These are phyloP conservation scores for Tulasnella sp. DNA, from an alignment of 768 basidiomycete genomes.

Conservation along the genomic window DNA sequence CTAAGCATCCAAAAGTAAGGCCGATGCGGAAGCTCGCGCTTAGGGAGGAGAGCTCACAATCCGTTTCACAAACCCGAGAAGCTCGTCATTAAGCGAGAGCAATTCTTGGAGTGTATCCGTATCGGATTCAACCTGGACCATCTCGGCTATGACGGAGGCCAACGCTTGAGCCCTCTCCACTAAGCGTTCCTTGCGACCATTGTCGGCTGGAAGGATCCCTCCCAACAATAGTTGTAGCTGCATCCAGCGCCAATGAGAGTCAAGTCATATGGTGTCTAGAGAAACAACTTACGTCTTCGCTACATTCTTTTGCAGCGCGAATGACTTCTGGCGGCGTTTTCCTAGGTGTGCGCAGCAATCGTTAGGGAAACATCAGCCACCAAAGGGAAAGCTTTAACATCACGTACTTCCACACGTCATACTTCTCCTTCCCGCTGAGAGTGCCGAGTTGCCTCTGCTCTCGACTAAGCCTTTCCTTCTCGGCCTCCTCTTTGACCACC, in stretches of 20 bases:
- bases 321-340: slow-evolving; percentile 35
- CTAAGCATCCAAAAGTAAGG: background rate
- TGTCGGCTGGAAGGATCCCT: slow-evolving; percentile 16
- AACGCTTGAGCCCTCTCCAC: slow-evolving; percentile 39
- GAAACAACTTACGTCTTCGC: slow-evolving; percentile 16
- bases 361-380: background rate
- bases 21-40: background rate
- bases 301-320: slow-evolving; percentile 31
- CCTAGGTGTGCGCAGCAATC: background rate
- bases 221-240: slow-evolving; percentile 20
- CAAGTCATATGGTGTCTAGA: background rate
- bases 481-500: slow-evolving; percentile 39
- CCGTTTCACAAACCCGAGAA: slow-evolving; percentile 54
- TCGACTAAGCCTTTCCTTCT: slow-evolving; percentile 34
- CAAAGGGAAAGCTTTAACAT: background rate
- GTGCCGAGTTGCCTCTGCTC: slow-evolving; percentile 32
- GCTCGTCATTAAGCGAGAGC: slow-evolving; percentile 64
- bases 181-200: slow-evolving; percentile 23
- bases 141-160: slow-evolving; percentile 48
- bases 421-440: slow-evolving; percentile 36
- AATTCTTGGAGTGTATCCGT: slow-evolving; percentile 53
- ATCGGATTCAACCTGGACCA: slow-evolving; percentile 39
- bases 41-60: slow-evolving; percentile 32
- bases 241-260: background rate
- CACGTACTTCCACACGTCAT: slow-evolving; percentile 35